Base-by-base conservation (phyloP, 306 rosid species). In the Rosa lucieae region DNA sequence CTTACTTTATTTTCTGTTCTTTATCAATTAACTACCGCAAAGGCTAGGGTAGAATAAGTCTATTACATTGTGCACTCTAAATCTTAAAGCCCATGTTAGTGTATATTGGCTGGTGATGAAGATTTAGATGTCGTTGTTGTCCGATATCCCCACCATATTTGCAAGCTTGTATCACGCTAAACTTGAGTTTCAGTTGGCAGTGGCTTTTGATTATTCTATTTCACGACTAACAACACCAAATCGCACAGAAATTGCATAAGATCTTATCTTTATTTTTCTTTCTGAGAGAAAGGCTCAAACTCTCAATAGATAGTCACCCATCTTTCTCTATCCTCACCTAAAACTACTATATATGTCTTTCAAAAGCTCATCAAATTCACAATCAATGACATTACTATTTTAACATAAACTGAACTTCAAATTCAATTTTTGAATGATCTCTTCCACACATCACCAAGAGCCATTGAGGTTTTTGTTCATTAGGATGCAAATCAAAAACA, bases 291-390 rank as follows among this genome's bases (percentile, higher is more conserved):
- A 40, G 44, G 5, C 44, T 13, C 56, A 51, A 51, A 51, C 18
- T 51, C 52, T 7, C 8, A 67, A 3, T 49, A 5, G 74, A 39
- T 55, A 53, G 85, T 82, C 85, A 67, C 65, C 46, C 32, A 70
- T 83, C 90, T 85, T 84, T 89, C 92, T 39, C 77, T 77, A 81
- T 89, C 92, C n/a, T 74, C 85, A 85, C 90, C 85, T 81, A 83
- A 85, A 59, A 52, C 65, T 53, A 21, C 9, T 10, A 40, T 23
- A 23, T 23, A 0, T 55, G 40, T 62, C 70, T 59, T 84, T 86
- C 85, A 82, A 86, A 6, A 23, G 58, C 58, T 47, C n/a, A 78
- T 61, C 35, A 62, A 81, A 75, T 42, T 21, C 48, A 59, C 40
- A 68, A 58, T 71, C 65, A 79, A 72, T 10, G 8, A 10, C n/a